Evolutionary conservation across 176 grass and related monocot species (phyloP).

Genomic region (Carex pumila): DNA sequence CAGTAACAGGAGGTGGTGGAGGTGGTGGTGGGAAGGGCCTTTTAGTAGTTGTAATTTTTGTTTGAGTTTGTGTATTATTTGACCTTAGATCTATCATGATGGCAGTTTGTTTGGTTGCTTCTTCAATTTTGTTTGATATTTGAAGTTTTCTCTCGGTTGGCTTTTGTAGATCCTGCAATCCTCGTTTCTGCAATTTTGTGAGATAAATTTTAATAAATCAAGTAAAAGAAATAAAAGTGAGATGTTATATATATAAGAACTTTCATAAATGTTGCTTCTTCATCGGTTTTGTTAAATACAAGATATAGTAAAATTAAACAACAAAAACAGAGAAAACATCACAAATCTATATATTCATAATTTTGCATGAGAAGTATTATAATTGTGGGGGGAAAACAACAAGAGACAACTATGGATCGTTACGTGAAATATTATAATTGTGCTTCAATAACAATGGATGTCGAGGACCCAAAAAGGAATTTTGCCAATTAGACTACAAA

Average conservation of each 20-base stretch:
- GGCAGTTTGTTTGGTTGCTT: conserved; percentile 9
- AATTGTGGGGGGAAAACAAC: background rate
- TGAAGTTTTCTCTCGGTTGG: background rate
- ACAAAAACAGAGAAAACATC: background rate
- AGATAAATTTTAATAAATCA: background rate
- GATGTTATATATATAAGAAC: background rate
- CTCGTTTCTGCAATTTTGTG: conserved; percentile 8
- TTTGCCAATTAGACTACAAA: conserved; percentile 4
- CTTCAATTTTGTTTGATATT: conserved; percentile 15
- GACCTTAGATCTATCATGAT: background rate
- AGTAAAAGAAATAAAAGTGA: background rate
- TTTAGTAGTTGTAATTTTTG: conserved; percentile 16
- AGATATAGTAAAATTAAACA: background rate
- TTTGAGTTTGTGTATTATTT: conserved; percentile 1
- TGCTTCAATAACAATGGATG: background rate
- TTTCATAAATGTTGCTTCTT: background rate
- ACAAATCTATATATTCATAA: background rate
- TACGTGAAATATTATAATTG: background rate
- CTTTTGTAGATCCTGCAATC: conserved; percentile 1
- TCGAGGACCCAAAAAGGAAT: background rate
- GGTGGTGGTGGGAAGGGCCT: conserved; percentile 31
- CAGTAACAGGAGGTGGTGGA: conserved; percentile 22
- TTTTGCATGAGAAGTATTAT: background rate
- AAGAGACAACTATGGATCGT: background rate
- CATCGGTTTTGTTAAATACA: background rate